phyloP scores from a whole-genome alignment of 2,329 filamentous ascomycete genomes.

The Aspergillus amoenus region DNA sequence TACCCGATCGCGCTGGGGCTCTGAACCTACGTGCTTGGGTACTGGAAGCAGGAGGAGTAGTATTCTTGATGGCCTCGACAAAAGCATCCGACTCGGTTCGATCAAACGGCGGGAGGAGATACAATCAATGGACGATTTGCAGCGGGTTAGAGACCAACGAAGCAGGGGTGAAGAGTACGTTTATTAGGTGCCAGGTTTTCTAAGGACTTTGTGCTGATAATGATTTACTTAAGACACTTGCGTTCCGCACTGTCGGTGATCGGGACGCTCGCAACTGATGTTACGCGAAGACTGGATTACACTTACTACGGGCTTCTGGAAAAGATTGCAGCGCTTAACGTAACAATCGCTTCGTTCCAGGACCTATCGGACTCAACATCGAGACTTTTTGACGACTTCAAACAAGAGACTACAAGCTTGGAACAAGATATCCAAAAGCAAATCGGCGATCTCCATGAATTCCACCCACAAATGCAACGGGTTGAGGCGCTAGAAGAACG shows the following conservation, averaged over 20 bases:
- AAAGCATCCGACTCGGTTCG: slow-evolving; percentile 26
- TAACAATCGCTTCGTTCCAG: slow-evolving; percentile 43
- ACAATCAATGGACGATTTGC: slow-evolving; percentile 36
- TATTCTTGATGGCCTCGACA: slow-evolving; percentile 27
- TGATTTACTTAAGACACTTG: slow-evolving; percentile 23
- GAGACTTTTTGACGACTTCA: slow-evolving; percentile 39
- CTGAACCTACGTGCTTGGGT: slow-evolving; percentile 29
- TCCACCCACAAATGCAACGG: slow-evolving; percentile 38
- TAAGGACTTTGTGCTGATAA: slow-evolving; percentile 4
- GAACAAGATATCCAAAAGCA: slow-evolving; percentile 39
- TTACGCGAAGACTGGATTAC: slow-evolving; percentile 48
- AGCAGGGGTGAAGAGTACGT: slow-evolving; percentile 74
- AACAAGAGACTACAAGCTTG: slow-evolving; percentile 34
- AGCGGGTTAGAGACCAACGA: slow-evolving; percentile 59
- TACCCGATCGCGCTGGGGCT: slow-evolving; percentile 33
- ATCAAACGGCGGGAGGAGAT: slow-evolving; percentile 29
- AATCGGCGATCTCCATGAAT: slow-evolving; percentile 37
- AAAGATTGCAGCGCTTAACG: slow-evolving; percentile 41
- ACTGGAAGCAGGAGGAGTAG: slow-evolving; percentile 29
- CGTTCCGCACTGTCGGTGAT: slow-evolving; percentile 37
- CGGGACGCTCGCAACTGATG: slow-evolving; percentile 40
- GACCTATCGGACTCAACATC: slow-evolving; percentile 39
- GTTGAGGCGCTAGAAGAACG: slow-evolving; percentile 39
- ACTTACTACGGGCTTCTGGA: slow-evolving; percentile 50
- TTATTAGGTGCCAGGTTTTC: slow-evolving; percentile 24